Conservation (phyloP, 306 rosid genomes). For the Cicer chorassanicum region DNA sequence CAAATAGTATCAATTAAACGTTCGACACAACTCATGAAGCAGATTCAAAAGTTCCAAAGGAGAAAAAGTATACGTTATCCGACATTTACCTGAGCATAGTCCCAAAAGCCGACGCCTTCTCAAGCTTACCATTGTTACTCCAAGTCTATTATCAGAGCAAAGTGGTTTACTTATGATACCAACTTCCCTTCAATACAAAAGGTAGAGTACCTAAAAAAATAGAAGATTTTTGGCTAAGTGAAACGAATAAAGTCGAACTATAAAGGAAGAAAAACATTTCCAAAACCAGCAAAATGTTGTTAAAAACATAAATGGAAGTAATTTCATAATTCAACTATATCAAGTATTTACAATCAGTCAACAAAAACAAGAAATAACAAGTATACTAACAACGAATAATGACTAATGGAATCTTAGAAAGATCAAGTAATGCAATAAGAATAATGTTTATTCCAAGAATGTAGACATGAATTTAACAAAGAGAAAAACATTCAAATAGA, state of each 20-base stretch:
- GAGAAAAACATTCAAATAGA: constrained; percentile 5
- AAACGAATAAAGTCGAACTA: background rate
- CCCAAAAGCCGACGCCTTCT: constrained; percentile 87
- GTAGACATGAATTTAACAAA: background rate
- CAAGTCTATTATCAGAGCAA: constrained; percentile 11
- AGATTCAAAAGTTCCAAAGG: background rate
- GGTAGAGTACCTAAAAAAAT: constrained; percentile 22
- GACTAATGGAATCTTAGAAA: constrained; percentile 30
- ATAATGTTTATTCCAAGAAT: background rate
- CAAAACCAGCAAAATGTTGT: background rate
- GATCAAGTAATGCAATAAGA: constrained; percentile 4
- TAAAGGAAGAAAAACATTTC: background rate
- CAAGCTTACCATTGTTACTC: constrained; percentile 77
- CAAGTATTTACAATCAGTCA: background rate
- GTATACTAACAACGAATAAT: constrained; percentile 4
- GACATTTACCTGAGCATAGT: constrained; percentile 67
- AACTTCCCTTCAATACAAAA: constrained; percentile 43
- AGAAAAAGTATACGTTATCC: background rate
- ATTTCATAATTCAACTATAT: background rate
- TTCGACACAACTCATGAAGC: background rate
- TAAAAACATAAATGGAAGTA: background rate
- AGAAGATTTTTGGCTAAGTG: background rate
- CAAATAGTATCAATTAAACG: constrained; percentile 18
- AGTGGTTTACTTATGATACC: constrained; percentile 29
- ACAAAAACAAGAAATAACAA: background rate